Evolutionary conservation across 75 land plant genomes (phyloP).

Genomic region (Selaginella moellendorffii): DNA sequence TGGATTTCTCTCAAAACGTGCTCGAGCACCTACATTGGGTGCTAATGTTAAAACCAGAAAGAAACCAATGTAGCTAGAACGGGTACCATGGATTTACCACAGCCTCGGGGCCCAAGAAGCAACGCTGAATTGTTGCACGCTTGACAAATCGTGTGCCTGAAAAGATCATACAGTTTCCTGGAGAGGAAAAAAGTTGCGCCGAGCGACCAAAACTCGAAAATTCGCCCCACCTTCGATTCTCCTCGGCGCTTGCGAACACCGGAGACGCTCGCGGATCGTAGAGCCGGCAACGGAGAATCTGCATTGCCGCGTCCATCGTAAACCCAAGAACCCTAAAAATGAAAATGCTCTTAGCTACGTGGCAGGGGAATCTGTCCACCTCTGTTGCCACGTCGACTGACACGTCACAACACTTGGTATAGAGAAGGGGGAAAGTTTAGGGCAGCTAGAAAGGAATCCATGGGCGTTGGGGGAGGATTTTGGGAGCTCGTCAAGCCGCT

Average conservation of each 20-base stretch:
- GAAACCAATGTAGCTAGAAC: neutral
- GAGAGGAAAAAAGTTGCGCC: neutral
- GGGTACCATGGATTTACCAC: slow-evolving; percentile 66
- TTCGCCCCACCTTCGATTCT: neutral
- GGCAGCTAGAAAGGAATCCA: too few relatives aligned
- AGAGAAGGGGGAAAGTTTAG: too few relatives aligned
- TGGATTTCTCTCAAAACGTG: slow-evolving; percentile 53
- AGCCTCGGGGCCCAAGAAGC: slow-evolving; percentile 90
- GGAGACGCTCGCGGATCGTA: neutral
- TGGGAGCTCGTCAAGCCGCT: slow-evolving; percentile 69
- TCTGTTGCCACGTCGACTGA: too few relatives aligned
- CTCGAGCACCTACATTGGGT: slow-evolving; percentile 52
- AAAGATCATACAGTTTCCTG: slow-evolving; percentile 65
- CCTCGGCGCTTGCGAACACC: neutral
- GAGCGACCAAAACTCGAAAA: too few relatives aligned
- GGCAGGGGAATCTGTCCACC: too few relatives aligned
- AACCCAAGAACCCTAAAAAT: too few relatives aligned
- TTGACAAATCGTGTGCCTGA: slow-evolving; percentile 53
- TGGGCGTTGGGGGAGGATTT: slow-evolving; percentile 73
- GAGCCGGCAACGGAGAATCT: neutral
- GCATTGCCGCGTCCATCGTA: neutral
- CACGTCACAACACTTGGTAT: too few relatives aligned
- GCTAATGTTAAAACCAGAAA: neutral
- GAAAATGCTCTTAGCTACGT: too few relatives aligned
- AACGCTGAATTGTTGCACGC: slow-evolving; percentile 82